phyloP scores from a whole-genome alignment of 495 filamentous ascomycete genomes.

The Trichoderma erinaceum region DNA sequence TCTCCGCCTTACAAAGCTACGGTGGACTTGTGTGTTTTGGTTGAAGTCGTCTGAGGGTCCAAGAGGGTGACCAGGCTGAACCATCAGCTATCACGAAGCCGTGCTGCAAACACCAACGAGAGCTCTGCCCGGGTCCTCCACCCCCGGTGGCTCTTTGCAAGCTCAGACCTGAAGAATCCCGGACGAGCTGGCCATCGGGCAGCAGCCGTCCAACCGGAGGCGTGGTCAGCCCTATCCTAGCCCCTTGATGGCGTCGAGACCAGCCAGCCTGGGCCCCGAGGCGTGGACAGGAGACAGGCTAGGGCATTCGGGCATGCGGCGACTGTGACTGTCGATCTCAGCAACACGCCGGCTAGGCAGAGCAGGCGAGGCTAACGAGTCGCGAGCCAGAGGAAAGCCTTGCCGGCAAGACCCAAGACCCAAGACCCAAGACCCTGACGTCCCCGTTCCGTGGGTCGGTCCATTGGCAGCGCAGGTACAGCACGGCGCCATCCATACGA shows the following conservation, averaged over 20 bases:
- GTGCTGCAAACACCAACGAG: conserved; percentile 10
- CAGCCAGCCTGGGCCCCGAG: conserved; percentile 1
- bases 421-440: not conserved
- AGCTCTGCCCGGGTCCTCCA: not conserved
- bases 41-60: conserved; percentile 2
- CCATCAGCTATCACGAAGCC: conserved; percentile 12
- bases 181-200: conserved; percentile 8
- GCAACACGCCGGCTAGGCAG: not conserved
- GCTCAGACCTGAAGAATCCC: conserved; percentile 12
- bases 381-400: conserved; percentile 9
- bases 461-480: not conserved
- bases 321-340: conserved; percentile 11
- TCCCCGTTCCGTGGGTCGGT: conserved; percentile 6
- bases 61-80: conserved; percentile 10
- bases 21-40: not conserved
- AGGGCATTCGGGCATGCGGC: not conserved
- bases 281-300: not conserved
- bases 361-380: conserved; percentile 9
- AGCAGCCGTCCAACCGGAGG: conserved; percentile 11
- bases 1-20: conserved; percentile 9
- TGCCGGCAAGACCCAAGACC: not conserved
- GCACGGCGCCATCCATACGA: not conserved
- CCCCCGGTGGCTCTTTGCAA: conserved; percentile 8
- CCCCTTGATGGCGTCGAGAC: not conserved
- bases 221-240: conserved; percentile 6